Evolutionary conservation across 2,329 filamentous ascomycete species (phyloP).

Genomic region (Ascochyta viciae-villosae): DNA sequence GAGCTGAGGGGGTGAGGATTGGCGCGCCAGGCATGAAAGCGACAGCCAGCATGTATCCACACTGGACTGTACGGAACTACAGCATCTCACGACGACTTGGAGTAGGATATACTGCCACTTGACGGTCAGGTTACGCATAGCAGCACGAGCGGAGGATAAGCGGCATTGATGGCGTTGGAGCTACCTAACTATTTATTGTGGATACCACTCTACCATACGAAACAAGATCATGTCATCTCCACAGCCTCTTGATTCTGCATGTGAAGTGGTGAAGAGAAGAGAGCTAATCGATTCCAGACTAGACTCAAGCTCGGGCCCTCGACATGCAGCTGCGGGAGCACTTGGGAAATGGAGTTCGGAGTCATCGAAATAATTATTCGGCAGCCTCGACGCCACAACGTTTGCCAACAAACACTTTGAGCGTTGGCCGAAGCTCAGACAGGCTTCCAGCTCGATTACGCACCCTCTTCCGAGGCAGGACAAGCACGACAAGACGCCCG

Average conservation of each 20-base stretch:
- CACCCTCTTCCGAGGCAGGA: background rate
- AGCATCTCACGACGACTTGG: conserved; percentile 6
- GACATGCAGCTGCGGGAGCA: conserved; percentile 13
- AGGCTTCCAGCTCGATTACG: background rate
- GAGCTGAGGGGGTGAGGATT: conserved; percentile 20
- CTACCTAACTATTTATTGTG: conserved; percentile 22
- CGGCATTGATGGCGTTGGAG: conserved; percentile 44
- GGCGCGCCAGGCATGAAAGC: background rate
- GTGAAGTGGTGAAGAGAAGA: conserved; percentile 2
- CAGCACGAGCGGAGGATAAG: conserved; percentile 16
- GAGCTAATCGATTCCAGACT: conserved; percentile 4
- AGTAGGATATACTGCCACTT: conserved; percentile 8
- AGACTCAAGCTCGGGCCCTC: conserved; percentile 4
- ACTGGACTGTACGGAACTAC: background rate
- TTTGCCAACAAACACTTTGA: conserved; percentile 6
- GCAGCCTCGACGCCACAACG: conserved; percentile 12
- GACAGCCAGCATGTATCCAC: background rate
- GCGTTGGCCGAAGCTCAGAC: conserved; percentile 1
- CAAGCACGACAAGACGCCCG: conserved; percentile 28
- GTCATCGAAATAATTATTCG: conserved; percentile 18
- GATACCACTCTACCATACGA: conserved; percentile 23
- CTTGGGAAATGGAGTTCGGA: conserved; percentile 15
- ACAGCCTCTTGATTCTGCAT: background rate
- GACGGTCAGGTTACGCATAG: conserved; percentile 8
- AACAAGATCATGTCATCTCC: background rate